Conservation (phyloP, 78 protist genomes). For the Dictyostelium purpureum region DNA sequence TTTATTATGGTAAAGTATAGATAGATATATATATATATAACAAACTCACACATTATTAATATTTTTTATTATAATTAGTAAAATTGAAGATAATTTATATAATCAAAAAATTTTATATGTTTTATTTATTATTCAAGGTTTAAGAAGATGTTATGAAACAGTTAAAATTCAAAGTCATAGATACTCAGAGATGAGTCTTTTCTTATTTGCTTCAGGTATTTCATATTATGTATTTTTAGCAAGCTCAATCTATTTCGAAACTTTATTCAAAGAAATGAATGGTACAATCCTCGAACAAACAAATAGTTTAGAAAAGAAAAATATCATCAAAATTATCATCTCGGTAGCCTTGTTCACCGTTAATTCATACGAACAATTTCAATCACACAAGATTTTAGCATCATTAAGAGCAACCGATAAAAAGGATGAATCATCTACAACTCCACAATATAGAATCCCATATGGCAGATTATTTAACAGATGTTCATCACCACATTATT, state of each 20-base stretch:
- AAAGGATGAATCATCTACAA: neutral
- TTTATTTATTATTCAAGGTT: conserved; percentile 25
- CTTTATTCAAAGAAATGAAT: neutral
- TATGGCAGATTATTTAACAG: neutral
- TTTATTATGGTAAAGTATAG: too few relatives aligned
- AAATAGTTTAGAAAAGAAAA: neutral
- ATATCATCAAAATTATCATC: neutral
- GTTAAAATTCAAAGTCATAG: conserved; percentile 19
- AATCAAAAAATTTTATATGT: conserved; percentile 1
- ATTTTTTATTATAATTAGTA: too few relatives aligned
- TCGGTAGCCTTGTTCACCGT: neutral
- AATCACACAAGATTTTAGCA: conserved; percentile 13
- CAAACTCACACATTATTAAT: too few relatives aligned
- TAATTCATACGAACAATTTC: conserved; percentile 4
- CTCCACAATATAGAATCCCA: neutral
- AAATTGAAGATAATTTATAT: too few relatives aligned
- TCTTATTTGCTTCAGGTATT: conserved; percentile 26
- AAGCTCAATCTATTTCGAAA: neutral
- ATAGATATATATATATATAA: too few relatives aligned
- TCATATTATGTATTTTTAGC: conserved; percentile 30
- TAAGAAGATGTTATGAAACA: conserved; percentile 36
- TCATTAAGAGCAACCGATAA: neutral
- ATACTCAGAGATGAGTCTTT: neutral
- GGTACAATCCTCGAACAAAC: neutral
- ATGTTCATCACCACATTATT: conserved; percentile 45